A percentile compares a stretch with the other conserved stretches of the same genome.
Evolutionary conservation across 352 stramenopile genomes (phyloP).

Genomic region (Pythium insidiosum): DNA sequence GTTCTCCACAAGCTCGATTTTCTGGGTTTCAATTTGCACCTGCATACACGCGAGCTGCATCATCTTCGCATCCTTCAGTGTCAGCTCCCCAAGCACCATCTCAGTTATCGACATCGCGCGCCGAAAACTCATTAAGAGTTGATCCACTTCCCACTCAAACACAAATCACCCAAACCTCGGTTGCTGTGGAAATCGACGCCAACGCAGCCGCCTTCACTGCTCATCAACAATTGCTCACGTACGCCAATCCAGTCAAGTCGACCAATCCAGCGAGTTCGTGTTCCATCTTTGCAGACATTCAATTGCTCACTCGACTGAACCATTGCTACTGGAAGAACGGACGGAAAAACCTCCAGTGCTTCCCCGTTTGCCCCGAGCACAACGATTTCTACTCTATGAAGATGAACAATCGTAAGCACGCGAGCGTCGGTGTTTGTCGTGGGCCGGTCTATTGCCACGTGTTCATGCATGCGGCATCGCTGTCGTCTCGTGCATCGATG

Average conservation of each 20-base stretch:
- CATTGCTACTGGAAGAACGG: conserved; percentile 87
- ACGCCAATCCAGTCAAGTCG: not conserved
- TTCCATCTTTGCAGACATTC: conserved; percentile 16
- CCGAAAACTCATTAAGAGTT: too few species aligned
- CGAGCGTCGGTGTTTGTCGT: conserved; percentile 74
- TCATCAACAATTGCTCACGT: not conserved
- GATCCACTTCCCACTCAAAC: too few species aligned
- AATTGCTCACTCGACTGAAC: conserved; percentile 52
- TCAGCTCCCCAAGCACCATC: too few species aligned
- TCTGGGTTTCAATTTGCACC: too few species aligned
- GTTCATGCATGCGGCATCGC: conserved; percentile 25
- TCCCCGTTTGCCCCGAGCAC: conserved; percentile 79
- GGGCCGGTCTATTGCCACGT: conserved; percentile 74
- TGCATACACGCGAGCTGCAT: too few species aligned
- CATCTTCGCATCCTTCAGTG: too few species aligned
- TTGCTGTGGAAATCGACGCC: too few species aligned
- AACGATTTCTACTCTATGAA: conserved; percentile 88
- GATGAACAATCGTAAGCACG: conserved; percentile 86
- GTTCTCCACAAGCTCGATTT: too few species aligned
- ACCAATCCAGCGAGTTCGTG: too few species aligned
- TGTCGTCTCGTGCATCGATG: conserved; percentile 12
- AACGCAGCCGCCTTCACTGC: not conserved
- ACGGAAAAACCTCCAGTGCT: conserved; percentile 87
- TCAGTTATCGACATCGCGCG: too few species aligned
- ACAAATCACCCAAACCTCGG: too few species aligned